These are phyloP conservation scores for Rhytidiadelphus loreus DNA, from an alignment of 225 moss, liverwort and hornwort species.

Conservation along the genomic window DNA sequence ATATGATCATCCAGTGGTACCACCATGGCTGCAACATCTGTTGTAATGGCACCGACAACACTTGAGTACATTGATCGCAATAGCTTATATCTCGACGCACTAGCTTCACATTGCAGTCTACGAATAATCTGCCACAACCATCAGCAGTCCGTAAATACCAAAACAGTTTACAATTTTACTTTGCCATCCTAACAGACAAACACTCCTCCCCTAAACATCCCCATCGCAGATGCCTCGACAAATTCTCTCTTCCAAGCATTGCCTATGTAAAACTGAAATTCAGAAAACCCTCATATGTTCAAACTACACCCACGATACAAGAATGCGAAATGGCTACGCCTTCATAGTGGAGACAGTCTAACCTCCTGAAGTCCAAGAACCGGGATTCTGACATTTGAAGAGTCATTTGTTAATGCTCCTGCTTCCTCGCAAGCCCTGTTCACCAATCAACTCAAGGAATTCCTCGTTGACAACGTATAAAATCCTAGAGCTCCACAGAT, in stretches of 20 bases:
- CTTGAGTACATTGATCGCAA: conserved; percentile 84
- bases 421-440: background rate
- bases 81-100: conserved; percentile 5
- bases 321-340: background rate
- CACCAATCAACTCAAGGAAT: background rate
- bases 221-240: background rate
- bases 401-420: background rate
- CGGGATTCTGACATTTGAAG: conserved; percentile 4
- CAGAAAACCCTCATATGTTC: background rate
- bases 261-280: background rate
- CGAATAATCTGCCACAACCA: conserved; percentile 39
- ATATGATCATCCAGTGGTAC: conserved; percentile 88
- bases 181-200: background rate
- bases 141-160: background rate
- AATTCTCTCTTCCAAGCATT: background rate
- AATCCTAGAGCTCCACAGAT: background rate
- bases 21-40: conserved; percentile 85
- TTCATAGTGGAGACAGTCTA: background rate
- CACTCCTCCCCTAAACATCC: background rate
- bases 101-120: conserved; percentile 31
- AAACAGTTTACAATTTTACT: background rate
- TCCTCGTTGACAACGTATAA: background rate
- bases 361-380: conserved; percentile 26
- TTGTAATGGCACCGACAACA: conserved; percentile 72
- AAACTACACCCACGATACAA: background rate